Evolutionary conservation across 1,284 basidiomycete species (phyloP).

Genomic region (Microbotryum scabiosae): DNA sequence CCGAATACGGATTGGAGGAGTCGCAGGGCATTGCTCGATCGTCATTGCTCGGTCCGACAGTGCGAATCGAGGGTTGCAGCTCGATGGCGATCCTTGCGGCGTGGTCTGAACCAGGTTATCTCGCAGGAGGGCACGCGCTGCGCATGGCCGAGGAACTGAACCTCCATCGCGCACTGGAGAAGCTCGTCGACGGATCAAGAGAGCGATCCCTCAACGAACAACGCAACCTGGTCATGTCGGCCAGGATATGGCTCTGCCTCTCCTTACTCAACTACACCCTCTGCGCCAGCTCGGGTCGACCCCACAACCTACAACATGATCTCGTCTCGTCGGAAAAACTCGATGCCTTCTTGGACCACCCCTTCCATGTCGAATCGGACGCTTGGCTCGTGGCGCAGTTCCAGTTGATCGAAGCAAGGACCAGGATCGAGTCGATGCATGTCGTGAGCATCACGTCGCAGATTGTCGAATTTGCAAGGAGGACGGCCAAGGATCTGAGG

Average conservation of each 20-base stretch:
- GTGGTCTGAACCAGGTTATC: neutral
- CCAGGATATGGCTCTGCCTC: slow-evolving; percentile 10
- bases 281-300: slow-evolving; percentile 7
- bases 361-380: slow-evolving; percentile 7
- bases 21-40: slow-evolving; percentile 13
- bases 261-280: slow-evolving; percentile 10
- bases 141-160: slow-evolving; percentile 13
- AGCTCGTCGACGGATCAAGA: slow-evolving; percentile 8
- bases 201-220: slow-evolving; percentile 4
- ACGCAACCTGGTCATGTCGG: slow-evolving; percentile 3
- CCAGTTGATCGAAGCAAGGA: slow-evolving; percentile 3
- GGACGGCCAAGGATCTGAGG: slow-evolving; percentile 5
- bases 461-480: slow-evolving; percentile 3
- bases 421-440: slow-evolving; percentile 4
- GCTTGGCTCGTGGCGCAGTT: slow-evolving; percentile 5
- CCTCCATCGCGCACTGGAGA: slow-evolving; percentile 11
- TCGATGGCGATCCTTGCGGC: slow-evolving; percentile 11
- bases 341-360: slow-evolving; percentile 1
- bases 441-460: neutral
- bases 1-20: slow-evolving; percentile 9
- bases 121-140: slow-evolving; percentile 7
- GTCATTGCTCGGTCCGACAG: slow-evolving; percentile 10
- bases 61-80: slow-evolving; percentile 8
- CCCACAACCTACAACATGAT: slow-evolving; percentile 3
- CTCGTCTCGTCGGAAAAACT: slow-evolving; percentile 10